These are phyloP conservation scores for Amylocarpus encephaloides DNA, from an alignment of 2,329 filamentous ascomycete species.

Conservation along the genomic window DNA sequence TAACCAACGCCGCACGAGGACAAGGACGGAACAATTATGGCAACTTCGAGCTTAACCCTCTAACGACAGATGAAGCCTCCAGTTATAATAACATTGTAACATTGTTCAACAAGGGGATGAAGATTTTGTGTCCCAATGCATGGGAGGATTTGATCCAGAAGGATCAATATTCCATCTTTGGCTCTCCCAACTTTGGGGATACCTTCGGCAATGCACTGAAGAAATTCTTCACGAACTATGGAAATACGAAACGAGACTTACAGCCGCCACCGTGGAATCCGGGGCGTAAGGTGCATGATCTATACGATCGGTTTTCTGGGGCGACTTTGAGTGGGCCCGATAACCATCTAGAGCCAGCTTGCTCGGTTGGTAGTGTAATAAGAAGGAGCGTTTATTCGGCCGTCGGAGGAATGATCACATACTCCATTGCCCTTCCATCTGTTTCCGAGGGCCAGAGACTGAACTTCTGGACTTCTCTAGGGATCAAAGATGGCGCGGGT, in stretches of 20 bases:
- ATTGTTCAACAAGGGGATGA: conserved; percentile 11
- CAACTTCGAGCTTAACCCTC: conserved; percentile 14
- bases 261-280: conserved; percentile 15
- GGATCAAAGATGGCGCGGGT: conserved; percentile 15
- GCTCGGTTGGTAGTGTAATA: conserved; percentile 11
- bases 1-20: conserved; percentile 7
- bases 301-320: conserved; percentile 9
- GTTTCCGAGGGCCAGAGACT: conserved; percentile 9
- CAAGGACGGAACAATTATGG: conserved; percentile 14
- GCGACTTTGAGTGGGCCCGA: conserved; percentile 8
- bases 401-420: conserved; percentile 9
- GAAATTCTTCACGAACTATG: conserved; percentile 10
- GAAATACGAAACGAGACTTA: conserved; percentile 8
- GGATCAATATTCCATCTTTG: conserved; percentile 16
- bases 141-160: conserved; percentile 12
- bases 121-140: conserved; percentile 15
- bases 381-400: conserved; percentile 14
- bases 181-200: conserved; percentile 11
- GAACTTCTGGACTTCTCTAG: conserved; percentile 16
- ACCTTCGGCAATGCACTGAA: conserved; percentile 13
- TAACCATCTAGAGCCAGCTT: conserved; percentile 10
- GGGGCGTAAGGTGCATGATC: conserved; percentile 8
- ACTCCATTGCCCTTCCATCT: conserved; percentile 6
- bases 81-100: conserved; percentile 11
- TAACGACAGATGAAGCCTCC: conserved; percentile 5